phyloP scores from a whole-genome alignment of 2,329 filamentous ascomycete species.

The Penicillium sp. region DNA sequence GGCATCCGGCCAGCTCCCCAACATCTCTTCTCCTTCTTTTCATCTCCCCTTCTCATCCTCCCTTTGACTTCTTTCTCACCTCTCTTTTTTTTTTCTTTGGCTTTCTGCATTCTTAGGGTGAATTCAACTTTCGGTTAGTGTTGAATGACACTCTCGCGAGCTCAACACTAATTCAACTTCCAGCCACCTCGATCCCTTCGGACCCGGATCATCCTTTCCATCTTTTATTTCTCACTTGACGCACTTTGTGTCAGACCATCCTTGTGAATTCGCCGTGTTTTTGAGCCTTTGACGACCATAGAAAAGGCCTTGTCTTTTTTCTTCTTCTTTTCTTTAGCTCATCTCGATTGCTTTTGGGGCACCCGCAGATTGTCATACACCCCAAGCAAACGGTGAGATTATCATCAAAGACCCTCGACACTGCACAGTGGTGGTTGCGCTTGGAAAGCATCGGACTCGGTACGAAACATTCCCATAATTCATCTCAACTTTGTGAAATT shows the following conservation, averaged over 20 bases:
- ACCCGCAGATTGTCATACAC: slow-evolving; percentile 15
- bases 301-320: slow-evolving; percentile 8
- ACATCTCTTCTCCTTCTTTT: slow-evolving; percentile 24
- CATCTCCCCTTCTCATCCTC: slow-evolving; percentile 25
- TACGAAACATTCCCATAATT: neutral
- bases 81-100: slow-evolving; percentile 22
- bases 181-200: slow-evolving; percentile 41
- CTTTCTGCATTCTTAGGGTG: slow-evolving; percentile 17
- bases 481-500: slow-evolving; percentile 4
- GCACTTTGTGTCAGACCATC: slow-evolving; percentile 18
- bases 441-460: slow-evolving; percentile 1
- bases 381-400: slow-evolving; percentile 5
- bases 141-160: slow-evolving; percentile 3
- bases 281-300: slow-evolving; percentile 18
- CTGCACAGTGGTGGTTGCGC: neutral
- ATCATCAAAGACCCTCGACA: slow-evolving; percentile 3
- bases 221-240: slow-evolving; percentile 24
- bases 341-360: slow-evolving; percentile 17
- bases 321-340: neutral
- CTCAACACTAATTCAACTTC: slow-evolving; percentile 28
- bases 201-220: slow-evolving; percentile 25
- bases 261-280: slow-evolving; percentile 17
- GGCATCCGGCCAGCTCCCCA: slow-evolving; percentile 25
- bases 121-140: slow-evolving; percentile 14
- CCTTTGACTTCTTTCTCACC: slow-evolving; percentile 27